Base-by-base conservation (phyloP, 306 rosid species). In the Trifolium subterraneum region DNA sequence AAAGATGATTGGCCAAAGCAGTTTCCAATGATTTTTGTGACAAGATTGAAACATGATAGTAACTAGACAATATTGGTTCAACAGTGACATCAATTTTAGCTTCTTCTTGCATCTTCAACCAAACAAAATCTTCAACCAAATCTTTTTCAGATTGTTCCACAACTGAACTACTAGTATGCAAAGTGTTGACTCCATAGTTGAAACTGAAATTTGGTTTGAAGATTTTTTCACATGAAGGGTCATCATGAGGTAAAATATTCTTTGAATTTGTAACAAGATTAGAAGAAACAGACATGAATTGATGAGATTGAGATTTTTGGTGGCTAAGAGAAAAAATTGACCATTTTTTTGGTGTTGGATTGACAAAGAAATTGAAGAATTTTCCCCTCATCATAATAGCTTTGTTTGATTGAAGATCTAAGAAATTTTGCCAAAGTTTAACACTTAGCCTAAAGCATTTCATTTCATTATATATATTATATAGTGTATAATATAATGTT, bases 101-200 rank as follows among this genome's bases (percentile, higher is more conserved):
- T 74, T 94, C 98, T 0, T 80, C 87, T 22, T 70, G 79, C 83
- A 92, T 88, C 73, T 80, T 79, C 62, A 11, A n/a, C 98, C 98
- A 93, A 7, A 88, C 58, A 76, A 85, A 31, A 16, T 44, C 42
- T 4, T 52, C 83, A 10, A 41, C 72, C 3, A 48, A 84, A 1
- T 68, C 68, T 14, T 2, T 55, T 9, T 63, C 79, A 42, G 29
- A 47, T 55, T 80, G 78, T 4, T 86, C 84, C 29, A 23, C 59
- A 33, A 76, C 15, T 19, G 73, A 44, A 31, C 63, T 47, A 27
- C 55, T 60, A 7, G 86, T 77, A 11, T 83, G 82, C 0, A 81
- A 31, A 68, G 44, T 47, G 6, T 69, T 82, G 1, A 82, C 47
- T 7, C 70, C 25, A 41, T 48, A 76, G 15, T 62, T 84, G 78